Base-by-base conservation (phyloP, 345 rosid genomes). In the Brassica napus region DNA sequence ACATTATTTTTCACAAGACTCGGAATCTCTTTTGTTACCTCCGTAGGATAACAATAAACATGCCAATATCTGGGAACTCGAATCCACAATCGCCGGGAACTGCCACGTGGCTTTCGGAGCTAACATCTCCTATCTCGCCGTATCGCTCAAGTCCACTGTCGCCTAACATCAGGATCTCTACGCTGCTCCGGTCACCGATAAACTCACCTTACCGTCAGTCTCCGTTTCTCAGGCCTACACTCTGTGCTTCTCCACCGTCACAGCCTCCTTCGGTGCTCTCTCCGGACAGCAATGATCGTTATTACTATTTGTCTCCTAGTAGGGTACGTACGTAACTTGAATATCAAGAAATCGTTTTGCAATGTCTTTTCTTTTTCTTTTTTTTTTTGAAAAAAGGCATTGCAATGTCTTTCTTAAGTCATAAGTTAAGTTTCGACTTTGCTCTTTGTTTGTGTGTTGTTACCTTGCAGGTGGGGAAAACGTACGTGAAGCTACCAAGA, bases 21-120 rank as follows among this genome's bases (percentile, higher is more conserved):
- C 16, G 55, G 16, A 47, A 47, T 47, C 54, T 47, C 54, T 47
- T 47, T 47, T 37, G 24, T 42, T 42, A 42, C 2, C 24, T 3
- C 31, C 32, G 4, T 75, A 93, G 98, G 72, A 84, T 94, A 23
- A 87, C 72, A 72, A 82, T 91, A 83, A 78, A 87, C 72, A 89
- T 88, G 90, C 61, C 80, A 54, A 79, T 85, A 0, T 15, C 72
- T 24, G 60, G 68, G 47, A 82, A 82, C 73, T 82, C 87, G 28
- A 39, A 66, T 54, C 34, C 75, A 58, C 85, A 81, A 72, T 83
- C 89, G 14, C 78, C 89, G 47, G 37, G 65, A 26, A 80, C 78
- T 62, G 86, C 91, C 14, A 83, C 82, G 58, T 81, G 79, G 1
- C 61, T 81, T 11, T 75, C 89, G 35, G 84, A 76, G 62, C 28